Conservation (phyloP, 768 basidiomycete genomes). For the Pleurotus salmoneostramineus region DNA sequence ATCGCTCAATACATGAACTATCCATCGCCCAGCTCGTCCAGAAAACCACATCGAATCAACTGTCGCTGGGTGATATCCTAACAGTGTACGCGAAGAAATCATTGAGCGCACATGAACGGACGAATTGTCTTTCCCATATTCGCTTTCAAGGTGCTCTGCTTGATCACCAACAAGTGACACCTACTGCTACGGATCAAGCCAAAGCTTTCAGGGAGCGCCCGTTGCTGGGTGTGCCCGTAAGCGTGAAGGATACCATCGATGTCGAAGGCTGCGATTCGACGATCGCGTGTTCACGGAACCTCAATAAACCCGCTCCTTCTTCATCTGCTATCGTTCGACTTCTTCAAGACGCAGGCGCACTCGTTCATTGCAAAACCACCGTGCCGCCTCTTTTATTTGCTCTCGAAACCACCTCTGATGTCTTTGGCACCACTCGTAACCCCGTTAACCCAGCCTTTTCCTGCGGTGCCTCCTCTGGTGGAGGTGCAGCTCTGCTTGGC, state of each 20-base stretch:
- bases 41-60: background rate
- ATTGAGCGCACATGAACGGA: background rate
- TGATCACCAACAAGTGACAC: constrained; percentile 1
- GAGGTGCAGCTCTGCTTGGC: constrained; percentile 66
- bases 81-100: constrained; percentile 4
- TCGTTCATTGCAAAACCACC: constrained; percentile 63
- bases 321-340: constrained; percentile 55
- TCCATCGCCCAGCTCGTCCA: constrained; percentile 6
- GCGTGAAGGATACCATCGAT: constrained; percentile 33
- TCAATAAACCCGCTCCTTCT: constrained; percentile 35
- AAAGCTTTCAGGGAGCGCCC: constrained; percentile 13
- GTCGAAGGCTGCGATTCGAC: constrained; percentile 59
- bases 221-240: constrained; percentile 17
- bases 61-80: constrained; percentile 1
- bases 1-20: constrained; percentile 3
- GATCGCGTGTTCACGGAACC: constrained; percentile 54
- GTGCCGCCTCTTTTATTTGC: constrained; percentile 53
- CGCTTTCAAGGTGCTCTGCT: background rate
- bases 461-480: constrained; percentile 65
- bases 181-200: background rate
- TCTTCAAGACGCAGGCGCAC: constrained; percentile 58
- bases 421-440: constrained; percentile 61
- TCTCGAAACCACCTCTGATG: constrained; percentile 54
- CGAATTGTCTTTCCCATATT: constrained; percentile 1
- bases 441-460: constrained; percentile 52